phyloP scores from a whole-genome alignment of 2,329 filamentous ascomycete genomes.

The Penicillium sp. region DNA sequence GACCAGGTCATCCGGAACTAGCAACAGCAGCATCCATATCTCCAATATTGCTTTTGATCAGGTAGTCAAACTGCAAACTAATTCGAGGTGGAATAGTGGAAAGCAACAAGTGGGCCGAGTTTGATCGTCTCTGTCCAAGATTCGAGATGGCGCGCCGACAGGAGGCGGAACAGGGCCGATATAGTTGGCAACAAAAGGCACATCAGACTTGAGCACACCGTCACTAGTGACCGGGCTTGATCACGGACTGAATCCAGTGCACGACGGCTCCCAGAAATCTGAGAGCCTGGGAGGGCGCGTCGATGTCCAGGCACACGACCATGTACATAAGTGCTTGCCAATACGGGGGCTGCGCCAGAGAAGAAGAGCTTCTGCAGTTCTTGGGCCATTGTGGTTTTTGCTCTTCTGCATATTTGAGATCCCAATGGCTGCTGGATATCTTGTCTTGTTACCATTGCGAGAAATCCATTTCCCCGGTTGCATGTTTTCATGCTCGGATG shows the following conservation, averaged over 20 bases:
- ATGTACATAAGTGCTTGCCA: conserved; percentile 29
- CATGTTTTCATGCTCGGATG: conserved; percentile 24
- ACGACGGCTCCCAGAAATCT: conserved; percentile 28
- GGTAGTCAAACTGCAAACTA: conserved; percentile 6
- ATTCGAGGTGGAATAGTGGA: conserved; percentile 39
- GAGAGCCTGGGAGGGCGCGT: conserved; percentile 33
- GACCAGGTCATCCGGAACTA: neutral
- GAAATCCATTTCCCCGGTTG: conserved; percentile 33
- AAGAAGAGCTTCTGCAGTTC: conserved; percentile 21
- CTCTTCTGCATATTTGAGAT: neutral
- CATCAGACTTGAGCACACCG: conserved; percentile 10
- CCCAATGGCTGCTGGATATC: too few species aligned
- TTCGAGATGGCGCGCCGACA: conserved; percentile 41
- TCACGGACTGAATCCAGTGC: conserved; percentile 34
- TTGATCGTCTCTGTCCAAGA: conserved; percentile 37
- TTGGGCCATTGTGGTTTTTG: conserved; percentile 19
- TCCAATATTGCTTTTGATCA: too few species aligned
- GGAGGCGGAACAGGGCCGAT: conserved; percentile 49
- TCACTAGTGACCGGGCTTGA: conserved; percentile 17
- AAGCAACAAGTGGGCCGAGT: conserved; percentile 35
- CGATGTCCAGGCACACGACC: conserved; percentile 28
- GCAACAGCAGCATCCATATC: too few species aligned
- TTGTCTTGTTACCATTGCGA: conserved; percentile 25
- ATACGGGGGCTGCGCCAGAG: conserved; percentile 10
- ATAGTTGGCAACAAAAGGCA: conserved; percentile 37